A percentile compares a stretch with the other conserved stretches of the same genome.
These are phyloP conservation scores for Chlamydomonas asymmetrica DNA, from an alignment of 139 green algal species.

Conservation along the genomic window DNA sequence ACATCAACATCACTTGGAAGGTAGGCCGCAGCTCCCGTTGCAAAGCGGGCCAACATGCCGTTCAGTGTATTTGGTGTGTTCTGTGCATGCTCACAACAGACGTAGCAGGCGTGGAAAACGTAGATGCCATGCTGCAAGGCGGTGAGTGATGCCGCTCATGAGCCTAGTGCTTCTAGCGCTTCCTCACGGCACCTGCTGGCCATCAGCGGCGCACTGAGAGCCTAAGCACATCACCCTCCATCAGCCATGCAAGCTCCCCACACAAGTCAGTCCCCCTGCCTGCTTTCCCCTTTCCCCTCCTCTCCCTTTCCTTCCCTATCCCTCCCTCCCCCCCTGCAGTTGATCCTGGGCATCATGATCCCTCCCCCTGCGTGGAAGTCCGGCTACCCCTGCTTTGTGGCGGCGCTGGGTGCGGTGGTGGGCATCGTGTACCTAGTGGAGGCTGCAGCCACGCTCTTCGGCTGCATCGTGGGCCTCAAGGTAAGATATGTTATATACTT, in stretches of 20 bases:
- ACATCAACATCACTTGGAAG: slow-evolving; percentile 44
- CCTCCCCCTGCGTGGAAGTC: slow-evolving; percentile 25
- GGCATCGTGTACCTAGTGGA: slow-evolving; percentile 33
- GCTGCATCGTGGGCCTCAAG: slow-evolving; percentile 3
- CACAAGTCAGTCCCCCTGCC: not conserved
- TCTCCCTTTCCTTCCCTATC: not conserved
- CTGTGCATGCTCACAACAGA: not conserved
- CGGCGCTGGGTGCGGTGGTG: slow-evolving; percentile 7
- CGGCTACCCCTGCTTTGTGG: slow-evolving; percentile 30
- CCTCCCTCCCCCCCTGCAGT: not conserved
- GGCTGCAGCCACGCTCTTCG: slow-evolving; percentile 18
- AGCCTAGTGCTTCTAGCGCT: too few species aligned
- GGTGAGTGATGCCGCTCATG: too few species aligned
- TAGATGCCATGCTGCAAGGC: too few species aligned
- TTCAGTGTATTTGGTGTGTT: not conserved
- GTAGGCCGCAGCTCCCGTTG: not conserved
- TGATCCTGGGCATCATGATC: slow-evolving; percentile 2
- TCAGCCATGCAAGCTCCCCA: too few species aligned
- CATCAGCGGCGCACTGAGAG: not conserved
- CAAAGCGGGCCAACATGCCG: not conserved
- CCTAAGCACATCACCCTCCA: too few species aligned
- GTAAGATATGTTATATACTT: too few species aligned
- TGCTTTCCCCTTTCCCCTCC: not conserved
- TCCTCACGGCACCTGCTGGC: too few species aligned
- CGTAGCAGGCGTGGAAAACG: too few species aligned